Base-by-base conservation (phyloP, 2,329 filamentous ascomycete genomes). In the Penicillium glabrum region DNA sequence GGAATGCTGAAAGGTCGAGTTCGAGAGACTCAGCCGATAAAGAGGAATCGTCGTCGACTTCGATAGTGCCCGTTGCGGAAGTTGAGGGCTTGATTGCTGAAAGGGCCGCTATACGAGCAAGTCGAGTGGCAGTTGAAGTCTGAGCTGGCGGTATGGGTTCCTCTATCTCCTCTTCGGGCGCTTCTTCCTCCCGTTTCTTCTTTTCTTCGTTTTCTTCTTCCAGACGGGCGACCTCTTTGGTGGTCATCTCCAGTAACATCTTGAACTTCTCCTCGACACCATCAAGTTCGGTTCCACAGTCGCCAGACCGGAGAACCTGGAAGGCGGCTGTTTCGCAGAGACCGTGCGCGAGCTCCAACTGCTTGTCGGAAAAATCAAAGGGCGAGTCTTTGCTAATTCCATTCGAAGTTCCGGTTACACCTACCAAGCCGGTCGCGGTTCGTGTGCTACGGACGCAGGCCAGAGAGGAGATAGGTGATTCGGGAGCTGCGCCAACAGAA, bases 291-390 rank as follows among this genome's bases (percentile, higher is more conserved):
- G 85, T 83, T n/a, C 80, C 83, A 74, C 93, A 96, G 67, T 95
- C 89, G 11, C 92, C 93, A 52, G 92, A 89, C 24, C 93, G 86
- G n/a, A 97, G 80, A 59, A 95, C 91, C 68, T 96, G 90, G 69
- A 96, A 92, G 0, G 93, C 93, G 3, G 89, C 93, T 53, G 87
- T 87, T 76, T 97, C 93, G 71, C 90, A 96, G 66, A 92, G 84
- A 54, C 83, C 83, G 72, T 96, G 91, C 5, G 91, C 89, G 61
- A 85, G 84, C 69, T 96, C 92, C 26, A 97, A 79, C 1, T 85
- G 84, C 69, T 89, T 89, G 70, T 96, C 92, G 1, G 92, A 81
- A 45, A 85, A 81, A 62, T 96, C 90, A 68, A 89, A 91, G 1
- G 82, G 79, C 54, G 84, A 79, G 54, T 88, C 85, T 53, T 85